Evolutionary conservation across 2,329 filamentous ascomycete genomes (phyloP), one percentile per base, ranked within the genome.

Genomic region (Aaosphaeria pasadenensis): DNA sequence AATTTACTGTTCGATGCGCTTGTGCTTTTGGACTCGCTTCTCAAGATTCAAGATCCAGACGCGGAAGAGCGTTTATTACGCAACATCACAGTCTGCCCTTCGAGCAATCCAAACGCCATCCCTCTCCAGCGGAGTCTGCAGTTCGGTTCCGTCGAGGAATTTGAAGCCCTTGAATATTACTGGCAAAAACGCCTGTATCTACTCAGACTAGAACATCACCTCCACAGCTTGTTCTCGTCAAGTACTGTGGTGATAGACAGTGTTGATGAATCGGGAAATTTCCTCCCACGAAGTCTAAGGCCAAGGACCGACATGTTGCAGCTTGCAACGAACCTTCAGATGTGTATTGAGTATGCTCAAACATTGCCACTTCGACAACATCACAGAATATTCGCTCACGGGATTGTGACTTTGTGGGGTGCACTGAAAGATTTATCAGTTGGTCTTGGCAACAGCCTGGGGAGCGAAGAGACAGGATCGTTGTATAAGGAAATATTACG

Each of bases 161-260:
- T 53, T 35, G 53, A 55, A 42, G 53, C 53, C 49, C 50, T 55
- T 40, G 41, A 42, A 46, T 53, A 53, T 43, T 55, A 55, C 44
- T 55, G 50, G 53, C 44, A 47, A 48, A 53, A 47, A 28, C 46
- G 50, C 35, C 46, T 55, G 1, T 49, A 42, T 29, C 42, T 55
- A 11, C 53, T 55, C 42, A 51, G 53, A 43, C 38, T 53, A 13
- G 46, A 49, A 43, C 48, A 46, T 31, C 40, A 41, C 31, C 49
- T 54, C 35, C 30, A 50, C 33, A 33, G 43, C 7, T 38, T 49
- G 29, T 43, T 30, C 39, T 13, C 35, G 28, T 42, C 42, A 39
- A 48, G 33, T 42, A 44, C 30, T 24, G 11, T 33, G 45, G 35
- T 42, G 41, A 13, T 38, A 42, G 36, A 49, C 42, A 35, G 36